Base-by-base conservation (phyloP, 805 yeast genomes). In the Yamadazyma phyllophila region DNA sequence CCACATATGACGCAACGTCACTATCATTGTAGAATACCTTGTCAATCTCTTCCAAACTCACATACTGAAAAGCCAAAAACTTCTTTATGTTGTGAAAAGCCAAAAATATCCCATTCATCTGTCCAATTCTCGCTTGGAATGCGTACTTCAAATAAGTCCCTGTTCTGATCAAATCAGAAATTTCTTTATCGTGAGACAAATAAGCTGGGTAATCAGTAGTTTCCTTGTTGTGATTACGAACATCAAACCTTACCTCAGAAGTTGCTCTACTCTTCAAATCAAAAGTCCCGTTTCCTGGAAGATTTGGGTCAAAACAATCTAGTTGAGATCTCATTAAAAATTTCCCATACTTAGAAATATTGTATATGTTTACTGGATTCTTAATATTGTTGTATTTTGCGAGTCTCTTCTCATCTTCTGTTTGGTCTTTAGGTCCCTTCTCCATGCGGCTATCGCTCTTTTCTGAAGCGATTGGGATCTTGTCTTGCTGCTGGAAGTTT, bases 81-180 rank as follows among this genome's bases (percentile, higher is more conserved):
- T 81, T 70, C 26, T 79, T 73, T 42, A 89, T 77, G 61, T 91
- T 92, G 63, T 92, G 99, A 62, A 83, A 92, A 0, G 97, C 97
- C 12, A 92, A 74, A 54, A 88, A 89, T 2, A 94, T 88, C 5
- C 99, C 99, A 64, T 91, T 97, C 98, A 94, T 92, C 56, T 86
- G 82, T 2, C 98, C 99, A 35, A 92, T 86, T 50, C 97, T 74
- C 0, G 97, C 98, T 63, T 94, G 98, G 53, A 92, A 72, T 2
- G 87, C 78, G 59, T 92, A 92, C 65, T 92, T 92, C 54, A 92
- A 69, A 65, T 92, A 66, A 0, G 94, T 84, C 2, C 73, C 74
- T 1, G 92, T 78, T 47, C 87, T 69, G 13, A 83, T 78, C 55
- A 92, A 74, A 57, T 92, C 98, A 49, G 69, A 74, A 60, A 77